Base-by-base conservation (phyloP, 2,329 filamentous ascomycete species). In the Ascochyta rabiei region DNA sequence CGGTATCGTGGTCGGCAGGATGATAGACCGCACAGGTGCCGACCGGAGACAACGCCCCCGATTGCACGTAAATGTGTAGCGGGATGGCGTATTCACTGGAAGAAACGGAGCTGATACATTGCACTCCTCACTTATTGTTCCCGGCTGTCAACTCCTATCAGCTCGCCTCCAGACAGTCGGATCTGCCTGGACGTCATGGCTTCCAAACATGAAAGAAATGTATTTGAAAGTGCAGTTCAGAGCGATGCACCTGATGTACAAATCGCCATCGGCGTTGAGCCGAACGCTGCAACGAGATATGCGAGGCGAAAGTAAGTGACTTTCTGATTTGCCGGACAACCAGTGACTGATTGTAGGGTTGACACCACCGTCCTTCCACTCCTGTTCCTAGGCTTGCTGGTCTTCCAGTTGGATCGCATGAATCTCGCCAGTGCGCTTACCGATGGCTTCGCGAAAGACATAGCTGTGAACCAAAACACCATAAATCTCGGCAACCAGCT, bases 401-500 rank as follows among this genome's bases (percentile, higher is more conserved):
- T 80, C 37, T 81, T 83, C 56, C 81, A 83, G 61, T 67, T 83
- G 0, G 81, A 84, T 55, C 78, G 81, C 23, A 82, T 81, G 73
- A 83, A 83, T 52, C 71, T 83, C 7, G 79, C 78, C 15, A 82
- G 79, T 56, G 80, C 80, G 7, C 66, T 83, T 0, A 83, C 81
- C 0, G 80, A 75, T 4, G 79, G 78, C 0, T 80, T 83, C 40
- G 77, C 78, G 1, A 64, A 68, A 2, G 73, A 77, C 31, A 79
- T 82, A 26, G 54, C 61, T 0, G 71, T 82, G 6, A 67, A 72
- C 30, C 79, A 82, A 55, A 74, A 76, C 19, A 81, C 77, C 0
- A 77, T 83, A 54, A 84, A 84, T 47, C 63, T 83, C 0, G 81
- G 81, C 0, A 83, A 83, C 51, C 81, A 83, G 57, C 64, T 83